Conservation (phyloP, 805 yeast species). For the Saccharomycopsis oosterbeekiorum region DNA sequence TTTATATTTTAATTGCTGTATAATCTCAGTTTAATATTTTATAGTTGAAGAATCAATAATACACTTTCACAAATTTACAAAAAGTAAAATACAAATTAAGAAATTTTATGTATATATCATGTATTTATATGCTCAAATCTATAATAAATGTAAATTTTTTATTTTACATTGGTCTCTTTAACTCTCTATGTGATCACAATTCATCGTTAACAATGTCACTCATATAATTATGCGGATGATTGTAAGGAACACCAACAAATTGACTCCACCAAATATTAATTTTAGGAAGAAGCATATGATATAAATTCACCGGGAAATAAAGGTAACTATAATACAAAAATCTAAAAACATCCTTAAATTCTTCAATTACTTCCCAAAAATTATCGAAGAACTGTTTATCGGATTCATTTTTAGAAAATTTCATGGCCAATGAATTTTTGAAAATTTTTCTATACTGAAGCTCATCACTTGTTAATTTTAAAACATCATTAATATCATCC, state of each 20-base stretch:
- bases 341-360: slow-evolving; percentile 16
- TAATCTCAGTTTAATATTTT: not conserved
- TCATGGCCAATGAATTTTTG: slow-evolving; percentile 9
- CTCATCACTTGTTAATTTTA: slow-evolving; percentile 13
- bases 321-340: slow-evolving; percentile 14
- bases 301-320: slow-evolving; percentile 15
- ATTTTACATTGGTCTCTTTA: not conserved
- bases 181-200: not conserved
- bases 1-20: not conserved
- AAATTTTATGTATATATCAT: not conserved
- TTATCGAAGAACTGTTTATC: slow-evolving; percentile 15
- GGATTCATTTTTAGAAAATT: slow-evolving; percentile 4
- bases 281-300: slow-evolving; percentile 1
- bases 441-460: slow-evolving; percentile 7
- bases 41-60: not conserved
- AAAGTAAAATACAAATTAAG: not conserved
- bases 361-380: slow-evolving; percentile 14
- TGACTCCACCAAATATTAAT: slow-evolving; percentile 15
- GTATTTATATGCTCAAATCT: not conserved
- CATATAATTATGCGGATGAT: not conserved
- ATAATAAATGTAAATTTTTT: not conserved
- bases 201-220: not conserved
- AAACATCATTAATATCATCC: slow-evolving; percentile 18
- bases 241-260: slow-evolving; percentile 12
- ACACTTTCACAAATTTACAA: not conserved